Evolutionary conservation across 1,139 yeast genomes (phyloP), one percentile per base, ranked within the genome.

Genomic region (Pichia sp.): DNA sequence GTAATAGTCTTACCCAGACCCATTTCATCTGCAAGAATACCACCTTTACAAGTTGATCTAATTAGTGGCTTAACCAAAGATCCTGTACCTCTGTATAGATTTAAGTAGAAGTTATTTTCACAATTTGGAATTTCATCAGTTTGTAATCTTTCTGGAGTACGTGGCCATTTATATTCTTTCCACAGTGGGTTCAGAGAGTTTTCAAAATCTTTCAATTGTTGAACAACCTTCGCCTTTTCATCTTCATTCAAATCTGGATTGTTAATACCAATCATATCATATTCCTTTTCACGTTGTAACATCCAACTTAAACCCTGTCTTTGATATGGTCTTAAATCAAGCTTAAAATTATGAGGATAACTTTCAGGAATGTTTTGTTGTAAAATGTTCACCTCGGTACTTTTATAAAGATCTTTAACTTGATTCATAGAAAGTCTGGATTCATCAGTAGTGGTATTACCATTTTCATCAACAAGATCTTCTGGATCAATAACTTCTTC

Each of bases 21-120:
- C 98, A 91, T 91, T 63, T 91, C 98, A 66, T 91, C 98, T 0
- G 97, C 96, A n/a, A 91, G 69, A 17, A 91, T 87, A 1, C 99
- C 99, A 20, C 99, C 98, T 51, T 70, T 69, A 34, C 82, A 73
- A 31, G 77, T 66, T 0, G 83, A 71, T 51, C 75, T 78, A 8
- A 84, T 66, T 6, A 79, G 53, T 1, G 98, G 98, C 54, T 77
- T 80, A 18, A 75, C 75, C 19, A 79, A 59, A 0, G 94, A 81
- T 49, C 93, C 75, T 53, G 86, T 93, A 3, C 97, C 97, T 48
- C 85, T 82, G 62, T 85, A 87, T 53, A 89, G 68, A 60, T 91
- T 93, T 18, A 86, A 90, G 65, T 85, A 93, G 59, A 91, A 91
- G 41, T 61, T 65, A 18, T 45, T 43, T 11, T 36, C 33, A 14